phyloP scores from a whole-genome alignment of 1,284 basidiomycete genomes.

The Thelephora terrestris region DNA sequence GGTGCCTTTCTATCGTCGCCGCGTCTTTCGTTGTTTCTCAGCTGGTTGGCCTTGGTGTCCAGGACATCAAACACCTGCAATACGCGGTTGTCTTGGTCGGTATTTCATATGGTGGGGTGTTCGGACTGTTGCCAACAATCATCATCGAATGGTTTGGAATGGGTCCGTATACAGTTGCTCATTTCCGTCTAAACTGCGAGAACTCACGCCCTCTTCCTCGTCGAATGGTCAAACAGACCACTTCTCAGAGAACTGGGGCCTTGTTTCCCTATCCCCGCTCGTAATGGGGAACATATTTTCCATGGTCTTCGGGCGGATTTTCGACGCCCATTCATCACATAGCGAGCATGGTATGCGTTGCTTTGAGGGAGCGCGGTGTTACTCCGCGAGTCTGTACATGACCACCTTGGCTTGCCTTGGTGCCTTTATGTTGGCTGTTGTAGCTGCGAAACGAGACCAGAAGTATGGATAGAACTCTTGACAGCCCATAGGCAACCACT shows the following conservation, averaged over 20 bases:
- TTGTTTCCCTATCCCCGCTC: conserved; percentile 65
- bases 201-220: neutral
- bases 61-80: no score
- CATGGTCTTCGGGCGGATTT: conserved; percentile 69
- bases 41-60: no score
- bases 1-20: neutral
- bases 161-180: neutral
- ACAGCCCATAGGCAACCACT: no score
- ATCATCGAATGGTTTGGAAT: no score
- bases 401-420: conserved; percentile 37
- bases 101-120: no score
- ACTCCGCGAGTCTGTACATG: conserved; percentile 39
- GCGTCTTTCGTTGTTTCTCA: no score
- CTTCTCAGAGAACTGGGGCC: conserved; percentile 87
- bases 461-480: neutral
- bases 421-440: conserved; percentile 35
- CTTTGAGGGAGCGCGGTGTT: conserved; percentile 39
- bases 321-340: conserved; percentile 57
- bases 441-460: conserved; percentile 38
- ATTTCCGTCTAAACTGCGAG: no score
- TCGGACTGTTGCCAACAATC: no score
- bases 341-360: conserved; percentile 29
- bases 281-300: conserved; percentile 81
- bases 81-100: no score
- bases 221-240: conserved; percentile 33